A percentile compares a stretch with the other conserved stretches of the same genome.
Conservation (phyloP, 495 filamentous ascomycete genomes). For the Aspergillus avenaceus region DNA sequence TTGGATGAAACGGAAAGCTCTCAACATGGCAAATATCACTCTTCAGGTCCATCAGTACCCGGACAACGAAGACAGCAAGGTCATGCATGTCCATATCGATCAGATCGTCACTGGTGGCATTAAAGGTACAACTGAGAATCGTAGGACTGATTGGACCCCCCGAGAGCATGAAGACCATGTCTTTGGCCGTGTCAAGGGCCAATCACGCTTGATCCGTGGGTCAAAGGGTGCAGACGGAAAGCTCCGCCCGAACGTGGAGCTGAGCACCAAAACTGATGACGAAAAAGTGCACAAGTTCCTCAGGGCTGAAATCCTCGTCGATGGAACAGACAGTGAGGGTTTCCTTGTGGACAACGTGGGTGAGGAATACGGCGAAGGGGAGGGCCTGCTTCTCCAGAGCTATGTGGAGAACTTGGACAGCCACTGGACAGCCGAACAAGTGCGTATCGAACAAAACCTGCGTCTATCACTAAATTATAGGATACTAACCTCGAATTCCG, state of each 20-base stretch:
- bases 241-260: constrained; percentile 29
- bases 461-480: too few relatives aligned
- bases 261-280: constrained; percentile 31
- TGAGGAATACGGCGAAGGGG: constrained; percentile 32
- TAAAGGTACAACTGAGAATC: constrained; percentile 65
- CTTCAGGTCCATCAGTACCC: constrained; percentile 64
- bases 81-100: constrained; percentile 74
- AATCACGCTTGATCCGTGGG: constrained; percentile 50
- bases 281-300: constrained; percentile 45
- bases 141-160: constrained; percentile 64
- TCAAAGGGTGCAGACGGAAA: constrained; percentile 30
- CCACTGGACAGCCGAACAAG: constrained; percentile 51
- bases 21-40: constrained; percentile 67
- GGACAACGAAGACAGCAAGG: constrained; percentile 32
- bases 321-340: constrained; percentile 33
- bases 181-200: constrained; percentile 69
- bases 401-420: constrained; percentile 38
- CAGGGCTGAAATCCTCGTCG: constrained; percentile 33
- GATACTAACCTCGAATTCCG: constrained; percentile 1
- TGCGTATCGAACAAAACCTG: too few relatives aligned
- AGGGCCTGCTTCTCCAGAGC: constrained; percentile 42
- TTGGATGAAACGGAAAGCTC: constrained; percentile 77
- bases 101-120: constrained; percentile 75
- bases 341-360: constrained; percentile 38
- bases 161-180: constrained; percentile 75